Conservation (phyloP, 805 yeast genomes). For the Wickerhamiella hasegawae region DNA sequence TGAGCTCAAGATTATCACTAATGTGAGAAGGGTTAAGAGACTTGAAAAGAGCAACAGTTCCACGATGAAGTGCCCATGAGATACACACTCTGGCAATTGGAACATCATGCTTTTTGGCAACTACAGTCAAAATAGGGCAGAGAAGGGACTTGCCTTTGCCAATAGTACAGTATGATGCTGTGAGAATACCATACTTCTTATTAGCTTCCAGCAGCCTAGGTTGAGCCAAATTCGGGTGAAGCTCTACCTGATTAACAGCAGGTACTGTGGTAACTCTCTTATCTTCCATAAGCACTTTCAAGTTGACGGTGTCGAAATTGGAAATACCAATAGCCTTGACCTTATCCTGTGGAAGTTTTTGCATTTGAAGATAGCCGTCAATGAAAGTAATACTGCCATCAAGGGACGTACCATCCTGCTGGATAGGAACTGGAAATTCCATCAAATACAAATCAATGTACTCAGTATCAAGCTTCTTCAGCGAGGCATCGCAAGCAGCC, state of each 20-base stretch:
- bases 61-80: constrained; percentile 48
- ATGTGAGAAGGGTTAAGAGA: constrained; percentile 53
- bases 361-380: constrained; percentile 42
- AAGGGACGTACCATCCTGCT: constrained; percentile 23
- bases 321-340: constrained; percentile 57
- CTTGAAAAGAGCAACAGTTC: constrained; percentile 49
- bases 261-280: constrained; percentile 40
- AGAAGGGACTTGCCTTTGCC: constrained; percentile 37
- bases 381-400: constrained; percentile 28
- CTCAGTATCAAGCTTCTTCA: constrained; percentile 35
- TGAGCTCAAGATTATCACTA: constrained; percentile 24
- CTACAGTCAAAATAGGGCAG: constrained; percentile 32
- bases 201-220: constrained; percentile 38
- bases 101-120: constrained; percentile 42
- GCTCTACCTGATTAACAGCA: constrained; percentile 59
- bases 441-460: constrained; percentile 51
- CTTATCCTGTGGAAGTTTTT: constrained; percentile 34
- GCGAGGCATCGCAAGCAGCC: constrained; percentile 34
- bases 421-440: constrained; percentile 35
- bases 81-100: constrained; percentile 39
- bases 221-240: constrained; percentile 60
- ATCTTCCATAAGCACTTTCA: constrained; percentile 30
- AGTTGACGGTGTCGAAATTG: constrained; percentile 40
- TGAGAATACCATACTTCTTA: constrained; percentile 32
- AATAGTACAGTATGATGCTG: constrained; percentile 67